A percentile compares a stretch with the other conserved stretches of the same genome.
phyloP scores from a whole-genome alignment of 2,329 filamentous ascomycete species.

The Beauveria medogensis region DNA sequence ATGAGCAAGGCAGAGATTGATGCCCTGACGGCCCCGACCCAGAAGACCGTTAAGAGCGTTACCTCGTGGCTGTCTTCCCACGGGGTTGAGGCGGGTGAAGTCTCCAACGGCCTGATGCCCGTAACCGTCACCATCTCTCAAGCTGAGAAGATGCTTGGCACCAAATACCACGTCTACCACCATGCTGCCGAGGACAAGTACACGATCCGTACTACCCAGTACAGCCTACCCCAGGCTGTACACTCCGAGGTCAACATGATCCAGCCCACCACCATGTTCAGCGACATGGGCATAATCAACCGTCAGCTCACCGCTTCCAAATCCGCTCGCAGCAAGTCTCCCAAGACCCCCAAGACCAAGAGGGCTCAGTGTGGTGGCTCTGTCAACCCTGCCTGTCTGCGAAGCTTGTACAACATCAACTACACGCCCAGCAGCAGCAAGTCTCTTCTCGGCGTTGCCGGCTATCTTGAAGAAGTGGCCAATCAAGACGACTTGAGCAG shows the following conservation, averaged over 20 bases:
- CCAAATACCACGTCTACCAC: constrained; percentile 9
- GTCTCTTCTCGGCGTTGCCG: constrained; percentile 2
- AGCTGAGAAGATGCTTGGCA: constrained; percentile 9
- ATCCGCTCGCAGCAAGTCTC: not conserved
- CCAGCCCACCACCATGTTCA: constrained; percentile 12
- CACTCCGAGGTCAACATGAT: constrained; percentile 10
- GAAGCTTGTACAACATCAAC: constrained; percentile 4
- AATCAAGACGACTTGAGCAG: not conserved
- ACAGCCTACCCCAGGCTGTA: constrained; percentile 6
- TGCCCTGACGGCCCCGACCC: constrained; percentile 6
- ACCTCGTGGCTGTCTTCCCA: constrained; percentile 9
- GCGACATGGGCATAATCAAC: constrained; percentile 6
- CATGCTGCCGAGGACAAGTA: constrained; percentile 3
- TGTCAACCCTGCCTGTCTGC: not conserved
- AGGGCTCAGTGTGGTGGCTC: not conserved
- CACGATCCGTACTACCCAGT: constrained; percentile 8
- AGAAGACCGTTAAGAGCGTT: not conserved
- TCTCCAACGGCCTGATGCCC: constrained; percentile 3
- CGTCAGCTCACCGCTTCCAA: not conserved
- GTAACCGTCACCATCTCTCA: not conserved
- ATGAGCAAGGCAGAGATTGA: constrained; percentile 12
- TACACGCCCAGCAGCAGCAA: constrained; percentile 2
- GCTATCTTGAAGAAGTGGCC: constrained; percentile 4
- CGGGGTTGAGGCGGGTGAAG: constrained; percentile 7
- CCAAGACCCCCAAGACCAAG: not conserved